Conservation (phyloP, 2,329 filamentous ascomycete genomes). For the Sporothrix schenckii region DNA sequence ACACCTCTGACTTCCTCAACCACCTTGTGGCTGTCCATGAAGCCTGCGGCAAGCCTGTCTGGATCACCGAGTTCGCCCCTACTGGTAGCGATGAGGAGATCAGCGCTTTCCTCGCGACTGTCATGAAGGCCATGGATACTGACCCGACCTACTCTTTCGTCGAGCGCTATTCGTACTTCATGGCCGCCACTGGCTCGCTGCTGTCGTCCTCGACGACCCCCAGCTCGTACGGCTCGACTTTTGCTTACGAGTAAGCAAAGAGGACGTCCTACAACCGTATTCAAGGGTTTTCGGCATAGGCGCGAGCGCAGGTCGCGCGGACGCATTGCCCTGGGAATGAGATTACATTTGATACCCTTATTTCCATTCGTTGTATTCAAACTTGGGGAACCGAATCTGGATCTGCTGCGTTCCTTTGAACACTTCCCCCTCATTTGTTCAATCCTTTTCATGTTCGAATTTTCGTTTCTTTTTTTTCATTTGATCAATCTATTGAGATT, state of each 20-base stretch:
- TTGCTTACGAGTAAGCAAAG: constrained; percentile 46
- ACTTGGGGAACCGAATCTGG: constrained; percentile 27
- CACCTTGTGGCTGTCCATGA: constrained; percentile 55
- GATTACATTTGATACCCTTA: constrained; percentile 35
- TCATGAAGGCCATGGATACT: constrained; percentile 54
- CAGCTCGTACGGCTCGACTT: constrained; percentile 54
- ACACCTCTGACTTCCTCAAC: constrained; percentile 55
- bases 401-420: constrained; percentile 27
- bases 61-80: constrained; percentile 67
- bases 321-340: constrained; percentile 26
- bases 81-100: constrained; percentile 50
- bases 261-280: not conserved
- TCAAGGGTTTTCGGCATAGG: constrained; percentile 27
- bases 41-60: constrained; percentile 58
- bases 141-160: constrained; percentile 53
- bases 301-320: constrained; percentile 31
- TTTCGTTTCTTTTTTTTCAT: constrained; percentile 17
- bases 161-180: constrained; percentile 62
- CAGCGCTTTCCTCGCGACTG: constrained; percentile 53
- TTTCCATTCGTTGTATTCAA: constrained; percentile 35
- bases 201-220: constrained; percentile 47
- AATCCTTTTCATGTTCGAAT: not conserved
- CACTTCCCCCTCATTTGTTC: constrained; percentile 18
- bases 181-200: constrained; percentile 50
- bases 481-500: constrained; percentile 13